Percentiles rank a stretch among this genome's conserved stretches.
Conservation (phyloP, 2,329 filamentous ascomycete species). For the Alternaria brassicae region DNA sequence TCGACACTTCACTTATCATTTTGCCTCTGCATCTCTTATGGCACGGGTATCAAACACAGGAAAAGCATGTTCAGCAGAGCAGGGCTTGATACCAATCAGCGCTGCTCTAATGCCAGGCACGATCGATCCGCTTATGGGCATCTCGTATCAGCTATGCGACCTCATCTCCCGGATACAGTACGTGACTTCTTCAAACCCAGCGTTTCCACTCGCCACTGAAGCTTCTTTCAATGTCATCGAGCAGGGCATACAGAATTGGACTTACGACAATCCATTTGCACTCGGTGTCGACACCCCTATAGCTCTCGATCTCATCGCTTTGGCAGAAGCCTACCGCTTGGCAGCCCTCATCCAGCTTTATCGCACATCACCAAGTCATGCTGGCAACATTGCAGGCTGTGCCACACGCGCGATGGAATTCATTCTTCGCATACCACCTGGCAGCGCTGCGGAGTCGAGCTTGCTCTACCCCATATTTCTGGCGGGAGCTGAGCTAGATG, state of each 20-base stretch:
- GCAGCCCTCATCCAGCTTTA: slow-evolving; percentile 48
- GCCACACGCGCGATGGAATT: slow-evolving; percentile 47
- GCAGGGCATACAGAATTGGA: slow-evolving; percentile 42
- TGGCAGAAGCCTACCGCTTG: slow-evolving; percentile 46
- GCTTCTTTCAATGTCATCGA: slow-evolving; percentile 45
- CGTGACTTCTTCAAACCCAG: slow-evolving; percentile 39
- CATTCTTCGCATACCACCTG: slow-evolving; percentile 43
- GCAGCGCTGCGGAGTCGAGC: slow-evolving; percentile 46
- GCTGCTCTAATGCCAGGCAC: slow-evolving; percentile 31
- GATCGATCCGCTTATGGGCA: slow-evolving; percentile 48
- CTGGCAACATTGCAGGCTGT: slow-evolving; percentile 33
- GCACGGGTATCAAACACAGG: slow-evolving; percentile 33
- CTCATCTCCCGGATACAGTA: slow-evolving; percentile 47
- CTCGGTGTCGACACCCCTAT: slow-evolving; percentile 40
- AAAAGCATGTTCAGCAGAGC: slow-evolving; percentile 24
- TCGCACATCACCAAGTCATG: slow-evolving; percentile 38
- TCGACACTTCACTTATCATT: slow-evolving; percentile 49
- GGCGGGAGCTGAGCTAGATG: slow-evolving; percentile 44
- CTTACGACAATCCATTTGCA: slow-evolving; percentile 43
- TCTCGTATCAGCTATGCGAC: slow-evolving; percentile 44
- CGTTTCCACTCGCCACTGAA: slow-evolving; percentile 43
- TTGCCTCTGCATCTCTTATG: slow-evolving; percentile 47
- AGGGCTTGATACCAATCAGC: slow-evolving; percentile 28
- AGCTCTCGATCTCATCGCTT: slow-evolving; percentile 45
- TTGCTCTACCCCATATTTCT: slow-evolving; percentile 48